Base-by-base conservation (phyloP, 1,284 basidiomycete species). In the Trichosporon sp. region DNA sequence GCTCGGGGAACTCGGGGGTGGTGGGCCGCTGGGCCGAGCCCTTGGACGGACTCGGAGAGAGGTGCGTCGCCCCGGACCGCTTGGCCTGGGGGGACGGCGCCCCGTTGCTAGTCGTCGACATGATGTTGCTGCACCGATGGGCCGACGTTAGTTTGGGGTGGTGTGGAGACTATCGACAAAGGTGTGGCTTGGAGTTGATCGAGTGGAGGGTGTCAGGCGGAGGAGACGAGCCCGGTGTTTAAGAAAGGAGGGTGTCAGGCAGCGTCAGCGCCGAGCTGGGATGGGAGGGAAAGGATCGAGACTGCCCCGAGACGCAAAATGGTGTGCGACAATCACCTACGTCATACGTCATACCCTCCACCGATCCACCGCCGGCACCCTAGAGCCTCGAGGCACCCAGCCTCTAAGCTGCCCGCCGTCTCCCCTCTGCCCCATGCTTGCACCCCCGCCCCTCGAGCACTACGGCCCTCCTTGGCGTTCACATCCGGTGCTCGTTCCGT, bases 1-100 rank as follows among this genome's bases (percentile, higher is more conserved):
- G 73, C 2, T 72, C 68, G 1, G 80, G 79, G 60, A 78, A 75
- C n/a, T 75, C 68, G 32, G 76, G 70, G 5, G 53, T 23, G 23
- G 53, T 47, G 15, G 15, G 11, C 6, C 25, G 27, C 13, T 58
- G 13, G 25, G 31, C 25, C 18, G 60, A 38, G 18, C 4, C n/a
- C 32, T 12, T 34, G 15, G 32, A 34, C 7, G 34, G 51, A 15
- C 62, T 42, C 42, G 11, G 23, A 12, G 47, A 51, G 5, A 6
- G 47, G 38, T 15, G 7, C 56, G 29, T 32, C 12, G 56, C 29
- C 56, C 15, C 23, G 27, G 27, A 7, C 29, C 25, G n/a, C 25
- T 42, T 21, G 62, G 34, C 15, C 29, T 32, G 9, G 32, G 62
- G 21, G 23, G 21, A 4, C 12, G 32, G n/a, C 7, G 60, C 44